Base-by-base conservation (phyloP, 140 eudicot genomes). In the Stevia rebaudiana region DNA sequence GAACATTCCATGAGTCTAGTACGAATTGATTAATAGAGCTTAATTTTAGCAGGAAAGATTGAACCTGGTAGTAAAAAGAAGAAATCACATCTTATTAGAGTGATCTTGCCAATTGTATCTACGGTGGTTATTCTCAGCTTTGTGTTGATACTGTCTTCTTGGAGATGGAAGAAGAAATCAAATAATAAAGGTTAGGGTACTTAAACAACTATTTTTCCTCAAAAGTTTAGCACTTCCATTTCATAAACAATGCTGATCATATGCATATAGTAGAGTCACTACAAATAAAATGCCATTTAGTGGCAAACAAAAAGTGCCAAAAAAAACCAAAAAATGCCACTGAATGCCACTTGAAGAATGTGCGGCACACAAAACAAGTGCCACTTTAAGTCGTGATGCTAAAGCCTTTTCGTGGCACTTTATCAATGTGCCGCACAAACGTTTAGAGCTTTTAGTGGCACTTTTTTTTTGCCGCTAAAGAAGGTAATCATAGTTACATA, bases 121-220 rank as follows among this genome's bases (percentile, higher is more conserved):
- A 16, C 13, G 7, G 43, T 65, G 13, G 37, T 65, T 31, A 13
- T 65, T 53, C 25, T 73, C 22, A 8, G 61, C 67, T 10, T 73
- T 55, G 51, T 37, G 22, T 18, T 73, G 46, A 33, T 36, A 30
- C 5, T 73, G 35, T 73, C 55, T 57, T 39, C 9, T 1, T 56
- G 72, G 73, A 65, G 54, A 33, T 43, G 4, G 15, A 33, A 15
- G 44, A 64, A 65, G 61, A 42, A 31, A 11, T 62, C 64, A 43
- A 18, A 54, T 41, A 11, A 11, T 8, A 63, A 52, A 25, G 40
- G 49, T 28, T 11, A 1, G 16, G 4, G 77, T 25, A 56, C 7
- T 31, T 30, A 30, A 25, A 56, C 25, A 31, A 54, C 5, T 10
- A 22, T 33, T 22, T 51, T 51, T 19, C 57, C 15, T 51, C 15